Conservation (phyloP, 2,329 filamentous ascomycete species). For the Epicoccum sorghinum region DNA sequence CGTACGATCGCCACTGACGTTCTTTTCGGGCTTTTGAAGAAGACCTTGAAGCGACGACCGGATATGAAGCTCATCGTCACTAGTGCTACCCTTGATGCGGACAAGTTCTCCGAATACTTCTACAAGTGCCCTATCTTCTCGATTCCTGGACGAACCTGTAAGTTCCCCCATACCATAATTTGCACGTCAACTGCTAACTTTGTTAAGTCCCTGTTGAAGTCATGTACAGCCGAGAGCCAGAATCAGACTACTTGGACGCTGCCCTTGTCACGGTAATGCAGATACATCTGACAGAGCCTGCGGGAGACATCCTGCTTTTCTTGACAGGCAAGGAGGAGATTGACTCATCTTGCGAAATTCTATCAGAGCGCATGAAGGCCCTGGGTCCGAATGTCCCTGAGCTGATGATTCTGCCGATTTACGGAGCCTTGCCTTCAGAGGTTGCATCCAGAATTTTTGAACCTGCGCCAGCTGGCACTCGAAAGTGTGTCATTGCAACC, state of each 20-base stretch:
- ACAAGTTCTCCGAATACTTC: constrained; percentile 97
- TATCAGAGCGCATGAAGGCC: constrained; percentile 96
- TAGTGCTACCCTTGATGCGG: constrained; percentile 95
- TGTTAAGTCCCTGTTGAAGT: constrained; percentile 78
- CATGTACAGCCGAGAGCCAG: constrained; percentile 92
- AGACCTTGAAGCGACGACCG: constrained; percentile 78
- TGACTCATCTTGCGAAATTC: constrained; percentile 88
- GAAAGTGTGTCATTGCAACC: constrained; percentile 96
- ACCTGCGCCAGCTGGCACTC: constrained; percentile 79
- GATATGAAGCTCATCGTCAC: constrained; percentile 99
- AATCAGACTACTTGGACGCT: constrained; percentile 93
- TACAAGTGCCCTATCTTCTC: constrained; percentile 96
- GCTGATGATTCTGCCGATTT: constrained; percentile 92
- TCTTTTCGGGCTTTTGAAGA: constrained; percentile 93
- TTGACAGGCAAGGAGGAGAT: constrained; percentile 98
- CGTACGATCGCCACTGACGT: constrained; percentile 97
- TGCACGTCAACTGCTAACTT: background rate
- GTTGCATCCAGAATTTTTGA: constrained; percentile 96
- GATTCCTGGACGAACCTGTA: constrained; percentile 86
- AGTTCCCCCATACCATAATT: background rate
- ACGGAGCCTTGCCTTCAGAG: constrained; percentile 89
- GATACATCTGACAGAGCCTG: constrained; percentile 90
- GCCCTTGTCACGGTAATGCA: constrained; percentile 98
- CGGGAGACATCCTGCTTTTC: constrained; percentile 95
- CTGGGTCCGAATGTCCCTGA: constrained; percentile 90